Conservation (phyloP, 768 basidiomycete genomes). For the Tubosaeta sp. region DNA sequence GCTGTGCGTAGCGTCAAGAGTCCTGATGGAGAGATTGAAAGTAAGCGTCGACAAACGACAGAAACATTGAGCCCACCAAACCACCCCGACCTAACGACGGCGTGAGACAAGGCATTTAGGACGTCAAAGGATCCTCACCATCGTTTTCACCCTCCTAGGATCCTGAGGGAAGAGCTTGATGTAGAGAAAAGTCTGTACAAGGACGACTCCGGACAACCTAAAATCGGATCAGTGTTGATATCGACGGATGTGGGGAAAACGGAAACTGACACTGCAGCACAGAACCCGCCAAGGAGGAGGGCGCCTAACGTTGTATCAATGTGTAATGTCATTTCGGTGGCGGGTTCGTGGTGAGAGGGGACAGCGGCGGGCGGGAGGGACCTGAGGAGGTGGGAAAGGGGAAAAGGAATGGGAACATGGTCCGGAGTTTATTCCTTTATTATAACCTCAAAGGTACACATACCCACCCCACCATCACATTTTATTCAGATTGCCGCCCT, state of each 20-base stretch:
- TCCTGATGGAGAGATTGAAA: slow-evolving; percentile 9
- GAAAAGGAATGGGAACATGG: neutral
- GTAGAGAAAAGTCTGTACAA: slow-evolving; percentile 27
- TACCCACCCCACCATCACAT: too few relatives aligned
- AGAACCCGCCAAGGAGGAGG: slow-evolving; percentile 28
- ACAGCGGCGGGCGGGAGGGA: neutral
- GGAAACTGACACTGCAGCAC: slow-evolving; percentile 24
- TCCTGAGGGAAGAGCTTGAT: slow-evolving; percentile 28
- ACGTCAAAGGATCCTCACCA: slow-evolving; percentile 11
- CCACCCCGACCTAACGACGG: slow-evolving; percentile 19
- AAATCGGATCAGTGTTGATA: neutral
- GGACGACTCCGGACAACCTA: slow-evolving; percentile 28
- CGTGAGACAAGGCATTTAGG: neutral
- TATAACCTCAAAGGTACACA: too few relatives aligned
- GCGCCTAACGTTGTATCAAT: slow-evolving; percentile 25
- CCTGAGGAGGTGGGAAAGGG: neutral
- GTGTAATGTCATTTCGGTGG: slow-evolving; percentile 6
- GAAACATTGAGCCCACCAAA: slow-evolving; percentile 18
- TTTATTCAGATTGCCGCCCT: neutral
- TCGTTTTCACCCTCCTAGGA: slow-evolving; percentile 15
- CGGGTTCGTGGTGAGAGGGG: neutral
- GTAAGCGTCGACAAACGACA: neutral
- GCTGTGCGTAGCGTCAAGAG: slow-evolving; percentile 39
- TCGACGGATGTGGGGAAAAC: neutral
- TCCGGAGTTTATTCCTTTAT: neutral